phyloP scores from a whole-genome alignment of 192 early-diverging fungal species.

The Lobulomyces angularis region DNA sequence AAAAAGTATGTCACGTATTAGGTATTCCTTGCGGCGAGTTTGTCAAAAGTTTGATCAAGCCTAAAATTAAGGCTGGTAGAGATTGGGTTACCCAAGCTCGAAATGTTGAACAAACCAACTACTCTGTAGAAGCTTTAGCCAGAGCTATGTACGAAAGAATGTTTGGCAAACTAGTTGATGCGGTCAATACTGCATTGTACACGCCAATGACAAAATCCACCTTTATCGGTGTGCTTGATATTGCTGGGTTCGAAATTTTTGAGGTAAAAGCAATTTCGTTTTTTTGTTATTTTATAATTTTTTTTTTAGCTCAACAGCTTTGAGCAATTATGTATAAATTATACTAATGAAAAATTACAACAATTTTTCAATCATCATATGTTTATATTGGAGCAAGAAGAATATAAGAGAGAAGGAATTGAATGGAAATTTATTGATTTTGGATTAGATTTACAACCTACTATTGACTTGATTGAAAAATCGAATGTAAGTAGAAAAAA shows the following conservation, averaged over 20 bases:
- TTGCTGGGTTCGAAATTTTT: constrained; percentile 98
- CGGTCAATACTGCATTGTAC: constrained; percentile 62
- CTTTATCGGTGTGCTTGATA: constrained; percentile 97
- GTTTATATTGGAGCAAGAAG: constrained; percentile 97
- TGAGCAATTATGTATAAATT: constrained; percentile 99
- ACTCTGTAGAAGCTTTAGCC: constrained; percentile 82
- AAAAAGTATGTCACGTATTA: constrained; percentile 88
- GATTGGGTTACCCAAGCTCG: constrained; percentile 91
- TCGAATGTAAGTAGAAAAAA: constrained; percentile 49
- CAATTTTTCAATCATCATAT: constrained; percentile 99
- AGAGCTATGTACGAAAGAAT: constrained; percentile 88
- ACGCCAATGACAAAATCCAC: constrained; percentile 53
- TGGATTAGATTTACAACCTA: constrained; percentile 91
- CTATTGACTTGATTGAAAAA: constrained; percentile 97
- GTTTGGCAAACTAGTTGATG: constrained; percentile 81
- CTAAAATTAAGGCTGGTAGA: constrained; percentile 84
- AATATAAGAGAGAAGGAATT: constrained; percentile 91
- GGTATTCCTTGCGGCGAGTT: constrained; percentile 82
- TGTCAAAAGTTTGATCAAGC: constrained; percentile 70
- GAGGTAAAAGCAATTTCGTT: constrained; percentile 40
- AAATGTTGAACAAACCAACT: constrained; percentile 71
- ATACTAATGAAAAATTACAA: constrained; percentile 96
- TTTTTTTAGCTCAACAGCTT: constrained; percentile 62
- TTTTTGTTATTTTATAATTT: neutral
- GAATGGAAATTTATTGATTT: constrained; percentile 98